Conservation (phyloP, 306 rosid species). For the Vicia faba region DNA sequence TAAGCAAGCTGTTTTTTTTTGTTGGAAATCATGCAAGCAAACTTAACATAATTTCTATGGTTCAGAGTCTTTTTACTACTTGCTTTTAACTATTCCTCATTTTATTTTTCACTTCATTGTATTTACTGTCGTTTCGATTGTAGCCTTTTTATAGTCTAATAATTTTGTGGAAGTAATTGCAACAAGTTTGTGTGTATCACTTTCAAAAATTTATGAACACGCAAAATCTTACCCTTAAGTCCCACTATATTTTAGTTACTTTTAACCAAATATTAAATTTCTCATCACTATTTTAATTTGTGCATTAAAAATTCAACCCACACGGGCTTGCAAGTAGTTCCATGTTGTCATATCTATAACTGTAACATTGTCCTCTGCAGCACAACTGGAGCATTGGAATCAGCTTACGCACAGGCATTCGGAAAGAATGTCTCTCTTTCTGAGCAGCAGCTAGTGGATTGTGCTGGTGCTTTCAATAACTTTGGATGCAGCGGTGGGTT, state of each 20-base stretch:
- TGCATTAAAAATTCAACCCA: background rate
- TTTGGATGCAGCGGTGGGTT: conserved; percentile 87
- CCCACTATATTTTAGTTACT: background rate
- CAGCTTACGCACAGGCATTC: conserved; percentile 79
- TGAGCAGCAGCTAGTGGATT: conserved; percentile 96
- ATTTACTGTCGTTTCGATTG: background rate
- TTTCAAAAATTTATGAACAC: background rate
- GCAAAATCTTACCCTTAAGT: background rate
- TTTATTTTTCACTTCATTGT: background rate
- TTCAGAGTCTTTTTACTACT: background rate
- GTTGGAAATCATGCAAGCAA: background rate
- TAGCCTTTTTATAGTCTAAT: background rate
- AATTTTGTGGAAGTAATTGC: background rate
- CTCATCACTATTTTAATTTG: background rate
- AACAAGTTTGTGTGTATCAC: background rate
- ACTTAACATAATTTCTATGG: background rate
- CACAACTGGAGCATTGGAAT: conserved; percentile 92
- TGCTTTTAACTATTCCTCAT: background rate
- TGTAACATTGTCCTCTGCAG: conserved; percentile 48
- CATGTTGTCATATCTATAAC: conserved; percentile 24
- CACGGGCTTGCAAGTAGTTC: background rate
- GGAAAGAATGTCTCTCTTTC: conserved; percentile 78
- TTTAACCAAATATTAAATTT: background rate
- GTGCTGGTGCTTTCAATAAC: conserved; percentile 90
- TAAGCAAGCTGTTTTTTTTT: background rate